A percentile compares a stretch with the other conserved stretches of the same genome.
Evolutionary conservation across 805 yeast species (phyloP).

Genomic region (Teunomyces panamensis): DNA sequence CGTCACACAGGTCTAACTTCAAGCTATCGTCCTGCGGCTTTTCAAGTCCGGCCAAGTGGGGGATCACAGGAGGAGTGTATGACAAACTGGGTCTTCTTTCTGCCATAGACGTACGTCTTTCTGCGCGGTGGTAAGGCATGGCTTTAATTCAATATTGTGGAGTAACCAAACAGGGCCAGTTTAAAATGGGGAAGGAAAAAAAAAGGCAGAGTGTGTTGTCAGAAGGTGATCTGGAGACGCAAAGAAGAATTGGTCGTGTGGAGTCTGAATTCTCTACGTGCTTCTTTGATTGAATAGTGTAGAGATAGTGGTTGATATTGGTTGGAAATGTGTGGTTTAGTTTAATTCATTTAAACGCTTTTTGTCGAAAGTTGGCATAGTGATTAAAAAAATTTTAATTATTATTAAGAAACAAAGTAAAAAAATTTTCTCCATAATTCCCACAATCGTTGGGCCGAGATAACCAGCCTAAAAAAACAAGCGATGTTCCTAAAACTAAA

Average conservation of each 20-base stretch:
- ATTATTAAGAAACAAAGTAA: background rate
- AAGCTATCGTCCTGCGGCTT: conserved; percentile 66
- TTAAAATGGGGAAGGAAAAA: too few species aligned
- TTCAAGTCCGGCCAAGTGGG: conserved; percentile 74
- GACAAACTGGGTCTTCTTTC: conserved; percentile 60
- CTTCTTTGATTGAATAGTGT: background rate
- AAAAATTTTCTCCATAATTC: background rate
- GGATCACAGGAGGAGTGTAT: conserved; percentile 50
- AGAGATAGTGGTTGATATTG: background rate
- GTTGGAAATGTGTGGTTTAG: background rate
- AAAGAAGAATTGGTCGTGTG: too few species aligned
- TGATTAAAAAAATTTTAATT: background rate
- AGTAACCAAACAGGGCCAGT: too few species aligned
- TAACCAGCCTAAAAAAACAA: background rate
- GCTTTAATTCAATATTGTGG: too few species aligned
- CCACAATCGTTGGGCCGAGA: background rate
- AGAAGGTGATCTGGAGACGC: too few species aligned
- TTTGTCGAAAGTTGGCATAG: conserved; percentile 2
- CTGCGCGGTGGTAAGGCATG: conserved; percentile 19
- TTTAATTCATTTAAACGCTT: background rate
- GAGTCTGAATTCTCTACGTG: too few species aligned
- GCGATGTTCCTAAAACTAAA: too few species aligned
- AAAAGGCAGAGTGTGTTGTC: too few species aligned
- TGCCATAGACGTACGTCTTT: conserved; percentile 62
- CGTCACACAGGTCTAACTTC: conserved; percentile 69